Percentiles rank a stretch among this genome's conserved stretches.
Evolutionary conservation across 257 asterid genomes (phyloP).

Genomic region (Solanum neorickii): DNA sequence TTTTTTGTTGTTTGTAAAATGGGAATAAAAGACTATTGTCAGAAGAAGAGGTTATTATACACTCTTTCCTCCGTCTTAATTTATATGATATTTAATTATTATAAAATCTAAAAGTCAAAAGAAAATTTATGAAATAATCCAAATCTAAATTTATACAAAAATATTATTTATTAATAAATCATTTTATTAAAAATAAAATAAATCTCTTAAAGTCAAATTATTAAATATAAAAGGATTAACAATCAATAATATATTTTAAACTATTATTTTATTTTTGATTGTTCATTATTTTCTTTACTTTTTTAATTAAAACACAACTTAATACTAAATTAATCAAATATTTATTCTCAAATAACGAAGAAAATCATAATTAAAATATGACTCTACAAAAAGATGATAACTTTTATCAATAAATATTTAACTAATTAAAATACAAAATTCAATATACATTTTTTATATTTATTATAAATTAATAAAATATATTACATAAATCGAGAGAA

Average conservation of each 20-base stretch:
- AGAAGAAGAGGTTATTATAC: background rate
- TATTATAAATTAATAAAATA: background rate
- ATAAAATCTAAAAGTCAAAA: background rate
- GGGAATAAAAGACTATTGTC: background rate
- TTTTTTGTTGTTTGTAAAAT: background rate
- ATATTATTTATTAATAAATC: background rate
- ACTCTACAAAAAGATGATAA: background rate
- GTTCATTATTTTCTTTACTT: background rate
- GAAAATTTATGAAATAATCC: background rate
- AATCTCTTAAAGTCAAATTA: background rate
- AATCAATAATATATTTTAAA: background rate
- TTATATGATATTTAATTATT: too few species aligned
- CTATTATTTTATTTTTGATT: background rate
- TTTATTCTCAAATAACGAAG: background rate
- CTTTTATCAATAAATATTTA: background rate
- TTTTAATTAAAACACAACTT: too few species aligned
- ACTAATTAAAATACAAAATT: background rate
- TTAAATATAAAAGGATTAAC: background rate
- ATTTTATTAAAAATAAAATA: background rate
- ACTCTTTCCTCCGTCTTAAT: accelerated
- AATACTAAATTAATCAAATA: background rate
- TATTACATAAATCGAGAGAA: accelerated
- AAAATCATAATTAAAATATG: too few species aligned
- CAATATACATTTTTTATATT: background rate
- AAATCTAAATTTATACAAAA: background rate